Evolutionary conservation across 1,284 basidiomycete genomes (phyloP).

Genomic region (Ceratobasidium sp.): DNA sequence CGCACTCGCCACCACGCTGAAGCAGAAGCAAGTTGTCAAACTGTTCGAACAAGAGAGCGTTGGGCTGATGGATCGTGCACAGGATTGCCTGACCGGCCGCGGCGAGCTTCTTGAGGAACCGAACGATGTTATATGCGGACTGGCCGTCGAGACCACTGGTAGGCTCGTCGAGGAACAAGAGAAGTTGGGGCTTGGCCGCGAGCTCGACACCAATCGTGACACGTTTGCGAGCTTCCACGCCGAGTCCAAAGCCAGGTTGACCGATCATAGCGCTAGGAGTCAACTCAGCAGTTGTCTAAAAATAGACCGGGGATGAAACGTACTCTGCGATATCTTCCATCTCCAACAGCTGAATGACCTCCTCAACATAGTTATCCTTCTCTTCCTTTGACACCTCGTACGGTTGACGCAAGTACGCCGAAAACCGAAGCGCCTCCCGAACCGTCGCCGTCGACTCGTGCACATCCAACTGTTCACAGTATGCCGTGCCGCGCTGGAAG

Average conservation of each 20-base stretch:
- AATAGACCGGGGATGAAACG: constrained; percentile 55
- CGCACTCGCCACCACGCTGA: constrained; percentile 63
- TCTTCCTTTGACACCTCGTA: constrained; percentile 61
- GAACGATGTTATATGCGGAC: constrained; percentile 67
- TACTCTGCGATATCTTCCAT: constrained; percentile 64
- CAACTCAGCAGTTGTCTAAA: background rate
- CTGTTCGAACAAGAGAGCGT: constrained; percentile 66
- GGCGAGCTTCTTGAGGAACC: constrained; percentile 74
- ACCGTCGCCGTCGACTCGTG: constrained; percentile 69
- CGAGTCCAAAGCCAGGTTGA: constrained; percentile 63
- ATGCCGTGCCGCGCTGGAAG: constrained; percentile 66
- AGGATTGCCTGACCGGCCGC: constrained; percentile 80
- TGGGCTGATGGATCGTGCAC: constrained; percentile 64
- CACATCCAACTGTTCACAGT: constrained; percentile 63
- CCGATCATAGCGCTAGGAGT: constrained; percentile 58
- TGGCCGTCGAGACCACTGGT: constrained; percentile 70
- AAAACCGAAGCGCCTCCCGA: constrained; percentile 68
- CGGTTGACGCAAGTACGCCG: constrained; percentile 69
- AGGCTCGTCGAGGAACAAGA: constrained; percentile 67
- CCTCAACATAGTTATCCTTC: constrained; percentile 65
- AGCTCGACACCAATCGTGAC: constrained; percentile 72
- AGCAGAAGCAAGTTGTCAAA: constrained; percentile 65
- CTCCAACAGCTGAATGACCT: constrained; percentile 65
- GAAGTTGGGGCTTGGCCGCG: constrained; percentile 67
- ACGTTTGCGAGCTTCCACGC: constrained; percentile 66